A percentile compares a stretch with the other conserved stretches of the same genome.
Conservation (phyloP, 768 basidiomycete species). For the Mycena pura region DNA sequence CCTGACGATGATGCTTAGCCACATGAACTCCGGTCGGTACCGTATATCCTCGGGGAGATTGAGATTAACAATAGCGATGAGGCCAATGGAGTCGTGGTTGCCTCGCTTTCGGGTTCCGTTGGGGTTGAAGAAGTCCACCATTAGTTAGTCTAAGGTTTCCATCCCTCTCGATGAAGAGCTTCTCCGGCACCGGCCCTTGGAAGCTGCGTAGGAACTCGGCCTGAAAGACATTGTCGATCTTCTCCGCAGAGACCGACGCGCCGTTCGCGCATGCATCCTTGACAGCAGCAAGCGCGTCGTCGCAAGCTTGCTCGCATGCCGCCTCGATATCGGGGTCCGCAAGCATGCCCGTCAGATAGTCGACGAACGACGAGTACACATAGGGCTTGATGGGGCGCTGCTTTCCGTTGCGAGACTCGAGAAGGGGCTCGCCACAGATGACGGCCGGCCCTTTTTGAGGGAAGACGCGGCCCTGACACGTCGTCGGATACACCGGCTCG, state of each 20-base stretch:
- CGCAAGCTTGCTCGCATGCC: conserved; percentile 25
- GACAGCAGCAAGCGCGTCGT: conserved; percentile 4
- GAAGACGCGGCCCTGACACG: conserved; percentile 18
- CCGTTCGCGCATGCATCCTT: background rate
- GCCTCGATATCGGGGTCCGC: conserved; percentile 25
- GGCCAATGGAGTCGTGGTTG: conserved; percentile 29
- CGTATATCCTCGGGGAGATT: conserved; percentile 38
- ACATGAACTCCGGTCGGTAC: conserved; percentile 40
- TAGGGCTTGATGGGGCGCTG: conserved; percentile 29
- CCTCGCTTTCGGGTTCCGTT: conserved; percentile 30
- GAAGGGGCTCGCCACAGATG: conserved; percentile 13
- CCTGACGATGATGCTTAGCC: conserved; percentile 36
- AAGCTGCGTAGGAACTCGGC: conserved; percentile 37
- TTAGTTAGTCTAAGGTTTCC: conserved; percentile 28
- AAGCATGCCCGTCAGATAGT: conserved; percentile 29
- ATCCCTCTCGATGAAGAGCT: conserved; percentile 30
- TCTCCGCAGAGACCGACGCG: background rate
- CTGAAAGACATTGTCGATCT: conserved; percentile 31
- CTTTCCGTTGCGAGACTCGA: conserved; percentile 21
- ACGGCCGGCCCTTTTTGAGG: conserved; percentile 16
- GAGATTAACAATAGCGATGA: conserved; percentile 37
- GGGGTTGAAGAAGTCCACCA: conserved; percentile 39
- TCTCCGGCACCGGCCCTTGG: conserved; percentile 28
- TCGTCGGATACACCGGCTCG: conserved; percentile 19
- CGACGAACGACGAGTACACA: conserved; percentile 25